Evolutionary conservation across 257 asterid species (phyloP).

Genomic region (Datura wrightii): DNA sequence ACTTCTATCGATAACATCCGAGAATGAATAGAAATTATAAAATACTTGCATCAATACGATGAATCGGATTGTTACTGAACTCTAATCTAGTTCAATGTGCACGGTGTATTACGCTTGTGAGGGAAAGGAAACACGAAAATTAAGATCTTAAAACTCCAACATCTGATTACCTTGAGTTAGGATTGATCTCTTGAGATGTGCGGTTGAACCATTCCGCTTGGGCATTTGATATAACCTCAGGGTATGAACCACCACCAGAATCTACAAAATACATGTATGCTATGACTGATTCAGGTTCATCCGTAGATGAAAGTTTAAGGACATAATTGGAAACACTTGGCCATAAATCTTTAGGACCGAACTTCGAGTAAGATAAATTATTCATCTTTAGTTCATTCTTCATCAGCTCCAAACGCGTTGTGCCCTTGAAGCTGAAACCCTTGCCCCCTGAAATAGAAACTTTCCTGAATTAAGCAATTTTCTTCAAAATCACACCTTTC

Average conservation of each 20-base stretch:
- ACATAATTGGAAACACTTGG: conserved; percentile 87
- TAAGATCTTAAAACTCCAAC: background rate
- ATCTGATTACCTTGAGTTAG: conserved; percentile 62
- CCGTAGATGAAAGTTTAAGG: conserved; percentile 55
- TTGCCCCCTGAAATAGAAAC: conserved; percentile 43
- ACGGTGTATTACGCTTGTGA: background rate
- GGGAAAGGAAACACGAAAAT: background rate
- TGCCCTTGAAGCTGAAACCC: conserved; percentile 76
- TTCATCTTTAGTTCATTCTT: conserved; percentile 37
- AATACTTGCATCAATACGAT: background rate
- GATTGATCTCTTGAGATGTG: conserved; percentile 64
- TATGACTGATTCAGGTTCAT: conserved; percentile 45
- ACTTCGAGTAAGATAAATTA: conserved; percentile 52
- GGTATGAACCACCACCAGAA: conserved; percentile 97
- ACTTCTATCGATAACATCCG: background rate
- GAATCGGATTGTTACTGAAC: background rate
- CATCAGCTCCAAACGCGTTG: conserved; percentile 74
- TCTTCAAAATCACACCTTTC: background rate
- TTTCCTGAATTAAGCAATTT: conserved; percentile 12
- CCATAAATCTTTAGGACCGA: conserved; percentile 71
- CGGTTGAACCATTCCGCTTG: conserved; percentile 80
- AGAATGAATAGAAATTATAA: background rate
- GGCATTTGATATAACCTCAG: conserved; percentile 72
- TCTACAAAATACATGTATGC: conserved; percentile 80
- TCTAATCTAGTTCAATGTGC: background rate